Percentiles rank a stretch among this genome's conserved stretches.
These are phyloP conservation scores for Coffea eugenioides DNA, from an alignment of 257 asterid genomes.

Conservation along the genomic window DNA sequence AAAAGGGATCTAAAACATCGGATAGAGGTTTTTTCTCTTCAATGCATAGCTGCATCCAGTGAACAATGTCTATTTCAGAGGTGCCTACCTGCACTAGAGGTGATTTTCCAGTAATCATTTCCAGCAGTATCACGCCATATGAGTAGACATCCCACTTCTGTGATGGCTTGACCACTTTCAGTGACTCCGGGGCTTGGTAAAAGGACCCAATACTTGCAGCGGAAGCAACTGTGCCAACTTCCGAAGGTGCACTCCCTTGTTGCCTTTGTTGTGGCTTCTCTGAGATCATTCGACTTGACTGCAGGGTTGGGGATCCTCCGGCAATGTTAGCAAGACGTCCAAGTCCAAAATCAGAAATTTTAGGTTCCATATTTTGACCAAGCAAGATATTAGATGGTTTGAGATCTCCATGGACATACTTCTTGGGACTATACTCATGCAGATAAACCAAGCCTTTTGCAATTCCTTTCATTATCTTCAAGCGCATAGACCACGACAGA, in stretches of 20 bases:
- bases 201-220: slow-evolving; percentile 44
- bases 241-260: slow-evolving; percentile 49
- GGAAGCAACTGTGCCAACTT: slow-evolving; percentile 46
- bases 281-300: slow-evolving; percentile 49
- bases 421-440: slow-evolving; percentile 89
- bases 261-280: slow-evolving; percentile 48
- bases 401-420: slow-evolving; percentile 88
- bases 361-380: slow-evolving; percentile 72
- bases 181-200: slow-evolving; percentile 86
- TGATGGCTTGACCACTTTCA: slow-evolving; percentile 78
- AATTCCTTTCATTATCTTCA: slow-evolving; percentile 80
- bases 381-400: slow-evolving; percentile 89
- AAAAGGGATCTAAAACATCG: slow-evolving; percentile 63
- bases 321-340: slow-evolving; percentile 88
- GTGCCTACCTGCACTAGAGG: slow-evolving; percentile 59
- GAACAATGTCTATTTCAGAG: slow-evolving; percentile 64
- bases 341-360: slow-evolving; percentile 86
- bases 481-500: slow-evolving; percentile 63
- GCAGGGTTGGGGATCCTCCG: slow-evolving; percentile 63
- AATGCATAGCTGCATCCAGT: slow-evolving; percentile 83
- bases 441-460: slow-evolving; percentile 74
- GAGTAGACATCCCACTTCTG: slow-evolving; percentile 95
- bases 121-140: slow-evolving; percentile 72
- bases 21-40: slow-evolving; percentile 87
- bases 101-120: slow-evolving; percentile 70